A percentile compares a stretch with the other conserved stretches of the same genome.
Evolutionary conservation across 2,329 filamentous ascomycete species (phyloP).

Genomic region (Cadophora luteo-olivacea): DNA sequence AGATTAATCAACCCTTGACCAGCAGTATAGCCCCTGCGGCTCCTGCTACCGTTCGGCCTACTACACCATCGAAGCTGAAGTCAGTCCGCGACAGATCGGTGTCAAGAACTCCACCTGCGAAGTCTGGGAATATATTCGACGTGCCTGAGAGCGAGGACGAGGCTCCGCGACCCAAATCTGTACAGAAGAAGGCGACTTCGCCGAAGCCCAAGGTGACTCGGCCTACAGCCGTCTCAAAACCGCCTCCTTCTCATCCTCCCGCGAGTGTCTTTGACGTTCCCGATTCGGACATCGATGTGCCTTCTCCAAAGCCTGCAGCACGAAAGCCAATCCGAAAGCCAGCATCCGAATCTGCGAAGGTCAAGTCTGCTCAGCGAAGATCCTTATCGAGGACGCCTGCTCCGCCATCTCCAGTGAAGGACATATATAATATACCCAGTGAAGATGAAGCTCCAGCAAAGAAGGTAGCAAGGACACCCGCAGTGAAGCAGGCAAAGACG

Average conservation of each 20-base stretch:
- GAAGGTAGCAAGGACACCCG: background rate
- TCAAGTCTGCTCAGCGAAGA: slow-evolving; percentile 17
- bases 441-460: slow-evolving; percentile 17
- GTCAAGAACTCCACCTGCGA: slow-evolving; percentile 22
- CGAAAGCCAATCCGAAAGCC: slow-evolving; percentile 15
- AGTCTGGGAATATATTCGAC: slow-evolving; percentile 26
- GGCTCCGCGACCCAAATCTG: slow-evolving; percentile 4
- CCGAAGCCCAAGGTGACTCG: slow-evolving; percentile 8
- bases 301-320: background rate
- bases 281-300: slow-evolving; percentile 20
- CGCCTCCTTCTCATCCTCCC: slow-evolving; percentile 1
- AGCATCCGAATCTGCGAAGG: slow-evolving; percentile 5
- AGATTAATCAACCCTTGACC: background rate
- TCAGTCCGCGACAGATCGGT: slow-evolving; percentile 11
- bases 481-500: background rate
- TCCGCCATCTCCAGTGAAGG: slow-evolving; percentile 23
- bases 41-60: slow-evolving; percentile 7
- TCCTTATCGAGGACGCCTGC: slow-evolving; percentile 21
- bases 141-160: slow-evolving; percentile 39
- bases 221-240: background rate
- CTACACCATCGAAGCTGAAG: slow-evolving; percentile 27
- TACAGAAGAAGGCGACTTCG: slow-evolving; percentile 2
- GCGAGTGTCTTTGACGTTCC: slow-evolving; percentile 23
- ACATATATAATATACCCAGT: slow-evolving; percentile 24
- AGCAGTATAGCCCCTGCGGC: slow-evolving; percentile 19